A percentile compares a stretch with the other conserved stretches of the same genome.
phyloP scores from a whole-genome alignment of 345 rosid genomes.

The Hibiscus syriacus region DNA sequence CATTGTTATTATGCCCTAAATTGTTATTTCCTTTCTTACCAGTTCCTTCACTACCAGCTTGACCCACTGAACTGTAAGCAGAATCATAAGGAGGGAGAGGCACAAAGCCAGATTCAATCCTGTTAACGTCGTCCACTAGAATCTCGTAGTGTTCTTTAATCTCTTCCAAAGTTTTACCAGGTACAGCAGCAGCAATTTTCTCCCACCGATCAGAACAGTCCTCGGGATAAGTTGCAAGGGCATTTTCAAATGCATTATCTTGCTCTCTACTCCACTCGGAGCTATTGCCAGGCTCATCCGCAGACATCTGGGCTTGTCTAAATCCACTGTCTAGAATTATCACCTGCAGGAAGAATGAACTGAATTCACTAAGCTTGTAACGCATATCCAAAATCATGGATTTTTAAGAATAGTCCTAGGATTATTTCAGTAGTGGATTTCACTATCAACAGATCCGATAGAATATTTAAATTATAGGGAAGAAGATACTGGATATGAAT shows the following conservation, averaged over 20 bases:
- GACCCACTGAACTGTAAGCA: no score
- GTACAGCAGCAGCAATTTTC: slow-evolving; percentile 72
- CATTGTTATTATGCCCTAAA: no score
- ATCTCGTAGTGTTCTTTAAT: slow-evolving; percentile 35
- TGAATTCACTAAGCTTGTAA: slow-evolving; percentile 12
- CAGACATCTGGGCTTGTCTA: slow-evolving; percentile 38
- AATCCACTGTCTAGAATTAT: slow-evolving; percentile 13
- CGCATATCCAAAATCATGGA: no score
- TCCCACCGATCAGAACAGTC: slow-evolving; percentile 35
- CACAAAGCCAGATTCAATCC: slow-evolving; percentile 82
- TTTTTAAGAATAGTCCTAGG: background rate
- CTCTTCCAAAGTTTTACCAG: slow-evolving; percentile 51
- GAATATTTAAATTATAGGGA: slow-evolving; percentile 19
- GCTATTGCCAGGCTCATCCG: slow-evolving; percentile 53
- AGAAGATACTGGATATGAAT: no score
- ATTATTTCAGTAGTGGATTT: slow-evolving; percentile 16
- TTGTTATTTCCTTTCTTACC: no score
- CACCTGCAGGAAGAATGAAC: slow-evolving; percentile 12
- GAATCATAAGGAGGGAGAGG: slow-evolving; percentile 59
- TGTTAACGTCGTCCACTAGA: slow-evolving; percentile 66
- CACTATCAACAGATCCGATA: slow-evolving; percentile 13
- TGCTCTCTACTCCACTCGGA: slow-evolving; percentile 10
- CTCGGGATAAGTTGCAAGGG: no score
- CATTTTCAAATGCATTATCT: no score
- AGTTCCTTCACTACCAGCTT: no score